phyloP scores from a whole-genome alignment of 2,329 filamentous ascomycete species.

The Sarocladiaceae sp. region DNA sequence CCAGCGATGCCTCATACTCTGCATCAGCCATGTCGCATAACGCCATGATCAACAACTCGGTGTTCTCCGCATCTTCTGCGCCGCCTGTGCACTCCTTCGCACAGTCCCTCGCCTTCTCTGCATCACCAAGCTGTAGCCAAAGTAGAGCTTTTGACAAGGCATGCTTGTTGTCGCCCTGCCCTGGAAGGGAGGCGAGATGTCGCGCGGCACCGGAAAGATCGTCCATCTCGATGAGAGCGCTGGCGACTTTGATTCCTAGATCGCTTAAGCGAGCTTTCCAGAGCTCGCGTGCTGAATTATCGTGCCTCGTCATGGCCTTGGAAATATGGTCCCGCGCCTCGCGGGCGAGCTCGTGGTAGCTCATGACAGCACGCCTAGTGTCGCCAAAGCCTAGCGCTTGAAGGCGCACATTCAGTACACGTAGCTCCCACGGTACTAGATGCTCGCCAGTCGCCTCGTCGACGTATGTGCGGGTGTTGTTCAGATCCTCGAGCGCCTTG shows the following conservation, averaged over 20 bases:
- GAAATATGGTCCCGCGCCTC: conserved; percentile 62
- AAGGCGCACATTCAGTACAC: conserved; percentile 74
- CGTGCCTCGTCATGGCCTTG: conserved; percentile 35
- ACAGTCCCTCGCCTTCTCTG: conserved; percentile 56
- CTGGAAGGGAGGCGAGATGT: conserved; percentile 58
- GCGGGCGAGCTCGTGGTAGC: conserved; percentile 79
- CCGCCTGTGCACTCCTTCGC: conserved; percentile 26
- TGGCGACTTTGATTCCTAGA: conserved; percentile 61
- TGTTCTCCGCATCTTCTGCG: conserved; percentile 24
- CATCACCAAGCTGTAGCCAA: conserved; percentile 72
- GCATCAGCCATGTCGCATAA: conserved; percentile 75
- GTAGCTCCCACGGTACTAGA: conserved; percentile 80
- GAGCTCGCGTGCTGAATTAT: conserved; percentile 49
- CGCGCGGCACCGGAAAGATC: conserved; percentile 73
- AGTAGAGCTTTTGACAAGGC: conserved; percentile 56
- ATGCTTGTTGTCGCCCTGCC: conserved; percentile 31
- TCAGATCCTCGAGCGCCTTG: conserved; percentile 57
- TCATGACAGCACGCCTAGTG: conserved; percentile 75
- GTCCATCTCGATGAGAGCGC: conserved; percentile 75
- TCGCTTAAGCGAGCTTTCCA: conserved; percentile 72
- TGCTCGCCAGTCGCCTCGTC: conserved; percentile 49
- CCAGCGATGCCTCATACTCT: conserved; percentile 58
- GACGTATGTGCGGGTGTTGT: conserved; percentile 47
- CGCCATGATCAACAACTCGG: conserved; percentile 51
- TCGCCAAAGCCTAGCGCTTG: conserved; percentile 85